Percentiles rank a stretch among this genome's conserved stretches.
Evolutionary conservation across 768 basidiomycete species (phyloP).

Genomic region (Mrakia hoshinonis): DNA sequence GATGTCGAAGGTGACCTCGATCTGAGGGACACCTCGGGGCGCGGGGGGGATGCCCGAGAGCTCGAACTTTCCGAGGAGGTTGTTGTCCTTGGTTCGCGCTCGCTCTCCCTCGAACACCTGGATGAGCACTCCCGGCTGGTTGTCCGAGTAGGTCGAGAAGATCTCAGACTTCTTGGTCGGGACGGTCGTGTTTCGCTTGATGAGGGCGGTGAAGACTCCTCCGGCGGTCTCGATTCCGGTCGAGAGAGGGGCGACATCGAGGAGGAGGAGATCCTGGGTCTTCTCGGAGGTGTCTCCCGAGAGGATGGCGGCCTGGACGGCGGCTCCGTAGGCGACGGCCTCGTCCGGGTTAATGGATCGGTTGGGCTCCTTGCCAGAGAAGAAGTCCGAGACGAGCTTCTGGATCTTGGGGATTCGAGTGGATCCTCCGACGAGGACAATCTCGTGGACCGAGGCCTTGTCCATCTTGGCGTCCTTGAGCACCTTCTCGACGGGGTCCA

Average conservation of each 20-base stretch:
- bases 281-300: conserved; percentile 29
- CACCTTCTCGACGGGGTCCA: conserved; percentile 76
- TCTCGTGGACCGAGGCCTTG: conserved; percentile 85
- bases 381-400: conserved; percentile 96
- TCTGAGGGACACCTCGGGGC: conserved; percentile 46
- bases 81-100: conserved; percentile 97
- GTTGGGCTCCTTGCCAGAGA: conserved; percentile 88
- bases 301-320: conserved; percentile 28
- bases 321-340: conserved; percentile 85
- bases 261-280: conserved; percentile 28
- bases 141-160: conserved; percentile 43
- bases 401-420: conserved; percentile 80
- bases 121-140: conserved; percentile 42
- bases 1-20: conserved; percentile 49
- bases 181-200: conserved; percentile 39
- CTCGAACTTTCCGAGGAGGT: conserved; percentile 89
- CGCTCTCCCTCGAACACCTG: conserved; percentile 75
- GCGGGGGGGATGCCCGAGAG: conserved; percentile 47
- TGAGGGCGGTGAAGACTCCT: conserved; percentile 97
- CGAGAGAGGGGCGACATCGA: conserved; percentile 47
- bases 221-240: conserved; percentile 97
- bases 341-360: conserved; percentile 87
- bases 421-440: conserved; percentile 47
- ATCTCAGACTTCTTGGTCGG: conserved; percentile 43
- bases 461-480: conserved; percentile 97